Base-by-base conservation (phyloP, 2,329 filamentous ascomycete species). In the Fusarium stilboides region DNA sequence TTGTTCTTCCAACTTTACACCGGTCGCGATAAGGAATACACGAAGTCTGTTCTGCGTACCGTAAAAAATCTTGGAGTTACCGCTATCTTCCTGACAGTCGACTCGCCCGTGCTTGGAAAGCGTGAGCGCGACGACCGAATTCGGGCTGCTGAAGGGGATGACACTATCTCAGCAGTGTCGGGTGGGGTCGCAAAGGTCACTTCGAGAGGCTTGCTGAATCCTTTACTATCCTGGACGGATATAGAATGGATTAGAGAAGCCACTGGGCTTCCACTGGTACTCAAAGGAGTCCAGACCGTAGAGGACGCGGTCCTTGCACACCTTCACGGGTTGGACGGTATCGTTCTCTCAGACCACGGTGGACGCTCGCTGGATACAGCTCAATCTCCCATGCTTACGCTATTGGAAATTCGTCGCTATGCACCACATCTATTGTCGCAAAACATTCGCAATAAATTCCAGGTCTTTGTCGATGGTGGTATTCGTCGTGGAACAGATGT, bases 321-420 rank as follows among this genome's bases (percentile, higher is more conserved):
- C 26, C 84, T 90, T 50, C 74, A 84, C 12, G 90, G 89, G 0
- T 85, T 87, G 5, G 87, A 93, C 69, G 91, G 88, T 0, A 91
- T 94, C 47, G 84, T 93, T 2, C 82, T 93, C 5, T 87, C 85
- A 14, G 94, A 93, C 71, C 91, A 93, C 76, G 91, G 91, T 3
- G 91, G 91, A 0, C 78, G 53, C 9, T 39, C 43, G 5, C 44
- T 33, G 5, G 53, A 49, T 6, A 57, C 43, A 15, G 80, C 83
- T 0, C 83, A 86, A 4, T 80, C 89, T 0, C 83, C 86, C 1
- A 82, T 92, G 31, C 75, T 91, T 36, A 84, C 88, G 0, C 75
- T 92, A 4, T 77, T 92, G 1, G 89, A 92, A 77, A 81, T 92
- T 54, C 84, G 84, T 68, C 86, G 85, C 66, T 88, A 86, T 44